These are phyloP conservation scores for Eragrostis nindensis DNA, from an alignment of 176 grass and related monocot genomes.

Conservation along the genomic window DNA sequence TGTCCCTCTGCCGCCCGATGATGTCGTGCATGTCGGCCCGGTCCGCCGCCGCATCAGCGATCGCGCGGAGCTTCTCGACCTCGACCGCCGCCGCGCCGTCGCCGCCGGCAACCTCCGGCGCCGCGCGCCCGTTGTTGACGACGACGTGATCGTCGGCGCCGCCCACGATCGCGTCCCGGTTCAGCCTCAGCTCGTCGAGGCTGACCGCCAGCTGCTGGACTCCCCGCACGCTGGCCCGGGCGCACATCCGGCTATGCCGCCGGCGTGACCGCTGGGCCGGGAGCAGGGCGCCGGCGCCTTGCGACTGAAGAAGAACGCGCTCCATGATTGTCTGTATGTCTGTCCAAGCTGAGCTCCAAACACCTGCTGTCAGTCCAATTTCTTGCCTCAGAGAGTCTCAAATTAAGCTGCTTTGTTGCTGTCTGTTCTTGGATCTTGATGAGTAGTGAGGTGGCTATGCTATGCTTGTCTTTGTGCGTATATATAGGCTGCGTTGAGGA, in stretches of 20 bases:
- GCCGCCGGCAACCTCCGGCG: background rate
- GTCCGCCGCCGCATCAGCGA: constrained; percentile 58
- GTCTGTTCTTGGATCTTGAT: background rate
- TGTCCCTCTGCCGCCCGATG: constrained; percentile 58
- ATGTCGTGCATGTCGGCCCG: constrained; percentile 72
- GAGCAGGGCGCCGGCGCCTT: background rate
- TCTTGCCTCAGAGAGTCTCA: background rate
- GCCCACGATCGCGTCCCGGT: background rate
- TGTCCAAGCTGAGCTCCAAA: background rate
- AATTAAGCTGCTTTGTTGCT: background rate
- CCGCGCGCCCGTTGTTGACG: background rate
- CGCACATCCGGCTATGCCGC: background rate
- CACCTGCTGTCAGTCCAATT: background rate
- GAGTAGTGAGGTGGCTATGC: background rate
- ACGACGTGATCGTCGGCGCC: background rate
- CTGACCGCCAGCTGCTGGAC: background rate
- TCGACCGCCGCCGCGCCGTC: background rate
- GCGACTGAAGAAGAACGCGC: background rate
- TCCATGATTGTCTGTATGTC: background rate
- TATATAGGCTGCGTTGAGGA: background rate
- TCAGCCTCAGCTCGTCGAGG: constrained; percentile 24
- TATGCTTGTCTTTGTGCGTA: background rate
- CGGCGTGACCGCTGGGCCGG: background rate
- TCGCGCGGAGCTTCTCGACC: constrained; percentile 50
- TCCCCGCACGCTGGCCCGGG: background rate